Percentiles rank a stretch among this genome's conserved stretches.
These are phyloP conservation scores for Liriodendron chinense DNA, from an alignment of 164 flowering plant species.

Conservation along the genomic window DNA sequence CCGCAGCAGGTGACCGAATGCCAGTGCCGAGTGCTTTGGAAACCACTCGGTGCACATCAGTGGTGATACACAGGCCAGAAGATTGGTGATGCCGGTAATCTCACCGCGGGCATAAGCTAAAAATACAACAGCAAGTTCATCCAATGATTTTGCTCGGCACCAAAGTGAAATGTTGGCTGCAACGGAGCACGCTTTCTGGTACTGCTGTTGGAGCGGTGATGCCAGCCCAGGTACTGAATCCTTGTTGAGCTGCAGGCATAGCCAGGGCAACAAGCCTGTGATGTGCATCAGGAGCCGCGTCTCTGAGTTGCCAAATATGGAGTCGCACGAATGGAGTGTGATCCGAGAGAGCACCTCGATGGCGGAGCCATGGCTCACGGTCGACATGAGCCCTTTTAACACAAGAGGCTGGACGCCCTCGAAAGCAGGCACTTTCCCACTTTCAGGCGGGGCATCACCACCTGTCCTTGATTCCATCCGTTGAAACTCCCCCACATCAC, in stretches of 20 bases:
- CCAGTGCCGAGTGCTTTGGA: slow-evolving; percentile 92
- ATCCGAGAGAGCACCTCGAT: slow-evolving; percentile 90
- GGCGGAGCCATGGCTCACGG: slow-evolving; percentile 81
- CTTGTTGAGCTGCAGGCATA: slow-evolving; percentile 83
- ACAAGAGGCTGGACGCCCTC: slow-evolving; percentile 99
- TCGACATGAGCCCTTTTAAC: slow-evolving; percentile 92
- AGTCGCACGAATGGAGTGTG: slow-evolving; percentile 89
- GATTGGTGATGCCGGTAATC: slow-evolving; percentile 58
- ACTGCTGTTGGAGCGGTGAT: slow-evolving; percentile 68
- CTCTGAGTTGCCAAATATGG: slow-evolving; percentile 88
- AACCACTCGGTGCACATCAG: slow-evolving; percentile 87
- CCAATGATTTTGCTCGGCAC: slow-evolving; percentile 83
- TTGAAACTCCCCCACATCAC: slow-evolving; percentile 52
- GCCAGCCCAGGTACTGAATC: slow-evolving; percentile 50
- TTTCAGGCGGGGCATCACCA: slow-evolving; percentile 40
- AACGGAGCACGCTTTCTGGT: slow-evolving; percentile 84
- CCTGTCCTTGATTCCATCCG: slow-evolving; percentile 56
- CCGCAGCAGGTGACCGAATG: slow-evolving; percentile 87
- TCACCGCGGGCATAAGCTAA: slow-evolving; percentile 75
- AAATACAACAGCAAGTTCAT: slow-evolving; percentile 75
- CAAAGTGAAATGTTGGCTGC: slow-evolving; percentile 75
- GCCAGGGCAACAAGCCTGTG: slow-evolving; percentile 95
- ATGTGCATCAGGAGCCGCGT: slow-evolving; percentile 95
- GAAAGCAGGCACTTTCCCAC: slow-evolving; percentile 73
- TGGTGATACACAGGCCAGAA: slow-evolving; percentile 85